Percentiles rank a stretch among this genome's conserved stretches.
These are phyloP conservation scores for Rosa lucieae DNA, from an alignment of 306 rosid species.

Conservation along the genomic window DNA sequence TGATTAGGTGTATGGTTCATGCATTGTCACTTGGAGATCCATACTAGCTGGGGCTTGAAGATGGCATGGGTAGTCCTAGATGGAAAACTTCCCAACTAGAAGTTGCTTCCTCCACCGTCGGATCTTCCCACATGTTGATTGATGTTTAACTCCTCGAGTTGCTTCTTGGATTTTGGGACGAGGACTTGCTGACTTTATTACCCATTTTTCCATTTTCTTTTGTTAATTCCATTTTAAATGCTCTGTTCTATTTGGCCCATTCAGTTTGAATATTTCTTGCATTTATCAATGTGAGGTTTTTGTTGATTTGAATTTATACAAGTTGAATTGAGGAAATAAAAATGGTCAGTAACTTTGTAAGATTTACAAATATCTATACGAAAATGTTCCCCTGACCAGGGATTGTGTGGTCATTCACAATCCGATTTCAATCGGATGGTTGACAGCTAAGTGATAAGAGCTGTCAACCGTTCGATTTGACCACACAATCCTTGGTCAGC, in stretches of 20 bases:
- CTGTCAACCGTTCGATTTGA: too few relatives aligned
- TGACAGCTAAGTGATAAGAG: too few relatives aligned
- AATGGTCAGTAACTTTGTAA: too few relatives aligned
- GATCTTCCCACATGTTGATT: slow-evolving; percentile 67
- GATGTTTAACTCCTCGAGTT: neutral
- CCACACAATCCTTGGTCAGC: too few relatives aligned
- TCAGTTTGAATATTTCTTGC: neutral
- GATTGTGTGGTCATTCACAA: too few relatives aligned
- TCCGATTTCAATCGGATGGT: too few relatives aligned
- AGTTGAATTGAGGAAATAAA: too few relatives aligned
- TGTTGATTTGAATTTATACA: neutral
- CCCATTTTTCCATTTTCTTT: neutral
- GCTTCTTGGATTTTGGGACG: neutral
- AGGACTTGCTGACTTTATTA: neutral
- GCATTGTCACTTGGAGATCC: slow-evolving; percentile 70
- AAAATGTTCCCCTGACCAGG: too few relatives aligned
- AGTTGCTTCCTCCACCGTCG: slow-evolving; percentile 56
- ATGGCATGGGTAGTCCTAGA: slow-evolving; percentile 72
- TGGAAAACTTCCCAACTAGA: slow-evolving; percentile 62
- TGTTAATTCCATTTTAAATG: neutral
- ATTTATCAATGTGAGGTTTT: neutral
- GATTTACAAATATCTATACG: too few relatives aligned
- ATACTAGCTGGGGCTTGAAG: slow-evolving; percentile 72
- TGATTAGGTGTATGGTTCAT: slow-evolving; percentile 67
- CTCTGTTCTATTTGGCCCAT: neutral